These are phyloP conservation scores for Trichoderma asperellum DNA, from an alignment of 2,329 filamentous ascomycete species.

Conservation along the genomic window DNA sequence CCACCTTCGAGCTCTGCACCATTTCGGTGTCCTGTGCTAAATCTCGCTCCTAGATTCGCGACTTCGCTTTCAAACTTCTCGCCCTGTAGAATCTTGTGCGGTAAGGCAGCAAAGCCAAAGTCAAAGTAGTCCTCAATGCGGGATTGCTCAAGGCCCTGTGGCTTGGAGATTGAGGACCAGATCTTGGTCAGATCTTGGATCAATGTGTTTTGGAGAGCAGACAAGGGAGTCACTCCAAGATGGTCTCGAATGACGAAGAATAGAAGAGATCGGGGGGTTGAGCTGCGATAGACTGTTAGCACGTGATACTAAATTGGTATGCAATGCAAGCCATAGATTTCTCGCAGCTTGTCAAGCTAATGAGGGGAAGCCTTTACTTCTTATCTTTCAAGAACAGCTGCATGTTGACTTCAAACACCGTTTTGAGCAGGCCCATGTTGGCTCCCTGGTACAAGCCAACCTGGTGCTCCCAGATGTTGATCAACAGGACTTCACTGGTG, in stretches of 20 bases:
- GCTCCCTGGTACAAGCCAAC: constrained; percentile 97
- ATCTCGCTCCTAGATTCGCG: constrained; percentile 76
- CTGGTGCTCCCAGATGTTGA: constrained; percentile 99
- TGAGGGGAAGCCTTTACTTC: constrained; percentile 62
- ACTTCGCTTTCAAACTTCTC: constrained; percentile 87
- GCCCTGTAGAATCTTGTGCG: constrained; percentile 94
- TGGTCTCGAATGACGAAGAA: constrained; percentile 99
- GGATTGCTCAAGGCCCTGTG: constrained; percentile 82
- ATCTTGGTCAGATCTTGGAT: constrained; percentile 89
- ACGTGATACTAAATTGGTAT: constrained; percentile 6
- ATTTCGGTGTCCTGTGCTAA: constrained; percentile 77
- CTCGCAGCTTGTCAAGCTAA: background rate
- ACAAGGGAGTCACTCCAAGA: constrained; percentile 85
- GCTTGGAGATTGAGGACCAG: constrained; percentile 92
- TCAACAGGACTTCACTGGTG: constrained; percentile 95
- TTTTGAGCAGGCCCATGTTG: constrained; percentile 98
- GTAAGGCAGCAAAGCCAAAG: constrained; percentile 93
- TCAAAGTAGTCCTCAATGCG: constrained; percentile 97
- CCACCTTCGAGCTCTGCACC: constrained; percentile 74
- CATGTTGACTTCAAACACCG: constrained; percentile 97
- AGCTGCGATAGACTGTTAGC: constrained; percentile 55
- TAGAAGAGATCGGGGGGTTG: constrained; percentile 84
- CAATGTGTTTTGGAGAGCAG: constrained; percentile 87
- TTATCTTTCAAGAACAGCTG: constrained; percentile 96
- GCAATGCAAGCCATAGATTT: background rate